phyloP scores from a whole-genome alignment of 768 basidiomycete genomes.

The Kwoniella bestiolae region DNA sequence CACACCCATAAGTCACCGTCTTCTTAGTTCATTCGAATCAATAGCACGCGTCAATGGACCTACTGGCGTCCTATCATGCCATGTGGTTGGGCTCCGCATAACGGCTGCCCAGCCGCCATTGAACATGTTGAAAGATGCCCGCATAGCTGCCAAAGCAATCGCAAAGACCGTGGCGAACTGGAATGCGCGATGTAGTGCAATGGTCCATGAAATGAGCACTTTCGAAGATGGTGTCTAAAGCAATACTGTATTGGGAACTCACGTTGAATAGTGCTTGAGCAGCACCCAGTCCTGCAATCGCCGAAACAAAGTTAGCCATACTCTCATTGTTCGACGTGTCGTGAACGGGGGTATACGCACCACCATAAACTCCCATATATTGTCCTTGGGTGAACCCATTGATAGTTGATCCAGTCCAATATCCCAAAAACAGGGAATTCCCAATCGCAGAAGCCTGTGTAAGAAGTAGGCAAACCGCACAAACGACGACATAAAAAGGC shows the following conservation, averaged over 20 bases:
- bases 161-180: constrained; percentile 35
- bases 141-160: constrained; percentile 51
- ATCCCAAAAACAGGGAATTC: constrained; percentile 72
- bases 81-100: constrained; percentile 66
- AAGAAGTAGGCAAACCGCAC: constrained; percentile 61
- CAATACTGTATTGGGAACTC: constrained; percentile 7
- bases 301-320: not conserved
- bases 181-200: not conserved
- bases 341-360: constrained; percentile 17
- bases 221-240: not conserved
- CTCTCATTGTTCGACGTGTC: not conserved
- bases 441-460: constrained; percentile 66
- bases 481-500: constrained; percentile 59
- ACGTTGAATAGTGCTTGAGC: constrained; percentile 29
- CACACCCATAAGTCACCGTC: too few species aligned
- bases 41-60: too few species aligned
- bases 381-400: constrained; percentile 65
- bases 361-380: constrained; percentile 69
- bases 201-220: not conserved
- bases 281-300: constrained; percentile 32
- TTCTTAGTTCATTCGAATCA: not conserved
- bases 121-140: constrained; percentile 63
- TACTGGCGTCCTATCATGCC: constrained; percentile 69
- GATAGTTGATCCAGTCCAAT: constrained; percentile 69
- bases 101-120: constrained; percentile 65